These are phyloP conservation scores for Penicillium riverlandense DNA, from an alignment of 495 filamentous ascomycete species.

Conservation along the genomic window DNA sequence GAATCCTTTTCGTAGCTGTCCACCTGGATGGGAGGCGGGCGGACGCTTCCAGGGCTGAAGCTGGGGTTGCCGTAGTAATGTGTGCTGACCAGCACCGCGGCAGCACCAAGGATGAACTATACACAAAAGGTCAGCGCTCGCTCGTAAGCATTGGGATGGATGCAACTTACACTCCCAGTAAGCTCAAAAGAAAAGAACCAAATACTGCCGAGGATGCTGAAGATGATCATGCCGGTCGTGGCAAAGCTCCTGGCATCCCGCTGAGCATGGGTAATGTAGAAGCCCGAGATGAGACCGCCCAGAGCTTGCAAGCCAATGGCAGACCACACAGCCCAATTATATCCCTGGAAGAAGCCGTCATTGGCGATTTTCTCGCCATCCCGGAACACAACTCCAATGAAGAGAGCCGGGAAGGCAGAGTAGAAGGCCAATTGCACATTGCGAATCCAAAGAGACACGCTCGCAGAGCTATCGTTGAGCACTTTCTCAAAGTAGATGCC, in stretches of 20 bases:
- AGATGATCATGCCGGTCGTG: conserved; percentile 78
- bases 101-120: conserved; percentile 79
- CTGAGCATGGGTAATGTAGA: conserved; percentile 74
- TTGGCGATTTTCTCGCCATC: conserved; percentile 78
- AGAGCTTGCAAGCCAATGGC: conserved; percentile 74
- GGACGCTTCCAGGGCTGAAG: conserved; percentile 1
- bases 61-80: conserved; percentile 66
- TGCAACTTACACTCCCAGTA: conserved; percentile 56
- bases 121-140: not conserved
- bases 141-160: not conserved
- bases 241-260: conserved; percentile 76
- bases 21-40: conserved; percentile 31
- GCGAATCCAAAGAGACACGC: conserved; percentile 77
- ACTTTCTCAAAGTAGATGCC: conserved; percentile 95
- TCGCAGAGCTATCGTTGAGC: conserved; percentile 67
- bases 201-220: conserved; percentile 77
- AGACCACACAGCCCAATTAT: conserved; percentile 86
- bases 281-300: conserved; percentile 74
- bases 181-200: conserved; percentile 77
- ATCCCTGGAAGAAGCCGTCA: conserved; percentile 87
- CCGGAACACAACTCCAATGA: conserved; percentile 77
- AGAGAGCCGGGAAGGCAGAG: conserved; percentile 77
- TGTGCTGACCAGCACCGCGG: conserved; percentile 68
- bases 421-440: conserved; percentile 93
- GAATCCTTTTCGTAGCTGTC: conserved; percentile 63